These are phyloP conservation scores for Solanum piurae DNA, from an alignment of 257 asterid species.

Conservation along the genomic window DNA sequence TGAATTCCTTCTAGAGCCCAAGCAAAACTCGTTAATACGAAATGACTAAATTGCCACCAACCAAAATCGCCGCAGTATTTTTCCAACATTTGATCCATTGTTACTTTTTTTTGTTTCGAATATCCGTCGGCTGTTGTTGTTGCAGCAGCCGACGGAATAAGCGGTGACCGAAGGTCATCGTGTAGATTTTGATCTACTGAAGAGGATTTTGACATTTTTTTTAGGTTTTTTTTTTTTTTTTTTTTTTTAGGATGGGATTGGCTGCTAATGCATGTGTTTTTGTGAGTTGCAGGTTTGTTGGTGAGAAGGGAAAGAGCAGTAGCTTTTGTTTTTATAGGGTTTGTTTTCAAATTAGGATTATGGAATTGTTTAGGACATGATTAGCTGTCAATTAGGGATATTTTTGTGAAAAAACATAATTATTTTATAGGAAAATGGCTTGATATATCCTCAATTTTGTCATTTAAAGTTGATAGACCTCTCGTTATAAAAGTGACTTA, in stretches of 20 bases:
- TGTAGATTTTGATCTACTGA: background rate
- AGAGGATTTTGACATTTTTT: conserved; percentile 10
- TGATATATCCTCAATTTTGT: too few species aligned
- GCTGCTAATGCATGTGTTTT: background rate
- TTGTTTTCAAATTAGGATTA: background rate
- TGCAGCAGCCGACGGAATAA: conserved; percentile 1
- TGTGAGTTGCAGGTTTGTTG: background rate
- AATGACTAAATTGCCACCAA: conserved; percentile 73
- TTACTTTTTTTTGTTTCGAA: conserved; percentile 18
- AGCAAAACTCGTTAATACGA: conserved; percentile 54
- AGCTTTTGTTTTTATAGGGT: background rate
- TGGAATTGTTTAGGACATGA: background rate
- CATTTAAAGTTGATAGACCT: too few species aligned
- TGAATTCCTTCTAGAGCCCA: conserved; percentile 89
- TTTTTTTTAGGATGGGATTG: background rate
- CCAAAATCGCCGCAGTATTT: conserved; percentile 82
- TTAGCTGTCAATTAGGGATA: background rate
- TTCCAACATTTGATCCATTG: conserved; percentile 58
- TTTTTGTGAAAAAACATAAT: too few species aligned
- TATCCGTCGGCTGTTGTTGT: background rate
- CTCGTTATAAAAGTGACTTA: too few species aligned
- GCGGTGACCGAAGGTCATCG: conserved; percentile 24
- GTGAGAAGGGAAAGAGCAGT: background rate
- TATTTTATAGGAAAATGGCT: too few species aligned
- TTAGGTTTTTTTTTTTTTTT: background rate